Evolutionary conservation across 2,329 filamentous ascomycete genomes (phyloP).

Genomic region (Emmonsia crescens): DNA sequence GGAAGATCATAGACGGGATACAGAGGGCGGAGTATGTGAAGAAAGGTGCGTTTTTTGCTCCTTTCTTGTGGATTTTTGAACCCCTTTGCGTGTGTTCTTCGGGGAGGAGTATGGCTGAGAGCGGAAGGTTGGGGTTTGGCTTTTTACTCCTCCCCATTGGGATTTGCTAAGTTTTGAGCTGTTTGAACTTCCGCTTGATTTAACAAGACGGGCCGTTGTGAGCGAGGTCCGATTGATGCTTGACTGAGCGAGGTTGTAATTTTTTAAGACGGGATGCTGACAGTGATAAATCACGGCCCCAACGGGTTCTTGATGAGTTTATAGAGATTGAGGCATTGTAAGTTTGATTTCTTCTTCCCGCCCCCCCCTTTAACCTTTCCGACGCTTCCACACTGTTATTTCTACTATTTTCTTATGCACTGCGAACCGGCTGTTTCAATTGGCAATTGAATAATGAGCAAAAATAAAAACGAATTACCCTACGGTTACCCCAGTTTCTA

Average conservation of each 20-base stretch:
- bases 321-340: constrained; percentile 85
- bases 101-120: background rate
- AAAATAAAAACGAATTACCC: background rate
- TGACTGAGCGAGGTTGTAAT: background rate
- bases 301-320: background rate
- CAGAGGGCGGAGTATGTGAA: constrained; percentile 75
- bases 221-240: background rate
- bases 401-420: background rate
- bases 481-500: background rate
- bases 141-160: background rate
- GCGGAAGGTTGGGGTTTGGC: background rate
- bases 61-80: background rate
- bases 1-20: constrained; percentile 65
- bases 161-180: background rate
- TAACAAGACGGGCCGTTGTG: no score
- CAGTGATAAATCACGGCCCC: background rate
- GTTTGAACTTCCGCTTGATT: background rate
- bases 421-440: background rate
- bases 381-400: background rate
- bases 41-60: constrained; percentile 52
- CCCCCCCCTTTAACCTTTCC: background rate
- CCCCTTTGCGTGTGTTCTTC: background rate
- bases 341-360: constrained; percentile 31
- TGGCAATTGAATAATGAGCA: background rate
- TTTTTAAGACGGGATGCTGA: background rate